phyloP scores from a whole-genome alignment of 2,329 filamentous ascomycete species.

The Didymosphaeria variabile region DNA sequence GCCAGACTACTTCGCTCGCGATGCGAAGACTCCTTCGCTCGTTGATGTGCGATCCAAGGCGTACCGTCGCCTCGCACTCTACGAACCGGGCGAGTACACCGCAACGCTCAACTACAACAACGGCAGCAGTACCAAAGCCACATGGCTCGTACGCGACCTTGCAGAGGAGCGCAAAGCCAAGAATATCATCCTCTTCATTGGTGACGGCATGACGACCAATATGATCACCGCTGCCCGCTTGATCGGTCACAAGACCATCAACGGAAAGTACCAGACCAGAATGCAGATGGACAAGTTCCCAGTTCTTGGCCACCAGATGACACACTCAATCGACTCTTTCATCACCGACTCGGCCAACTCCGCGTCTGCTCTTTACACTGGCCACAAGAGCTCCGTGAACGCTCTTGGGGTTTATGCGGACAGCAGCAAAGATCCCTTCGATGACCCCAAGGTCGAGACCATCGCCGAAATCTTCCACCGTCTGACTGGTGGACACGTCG shows the following conservation, averaged over 20 bases:
- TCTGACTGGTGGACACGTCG: constrained; percentile 67
- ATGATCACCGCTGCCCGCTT: constrained; percentile 84
- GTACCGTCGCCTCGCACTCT: constrained; percentile 77
- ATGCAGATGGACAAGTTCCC: constrained; percentile 86
- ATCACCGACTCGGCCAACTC: constrained; percentile 90
- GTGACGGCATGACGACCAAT: constrained; percentile 74
- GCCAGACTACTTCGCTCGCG: constrained; percentile 76
- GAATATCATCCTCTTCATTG: constrained; percentile 87
- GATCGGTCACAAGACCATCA: constrained; percentile 82
- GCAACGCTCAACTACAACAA: constrained; percentile 80
- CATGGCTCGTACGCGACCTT: constrained; percentile 79
- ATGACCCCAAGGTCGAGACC: constrained; percentile 87
- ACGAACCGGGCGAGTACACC: constrained; percentile 81
- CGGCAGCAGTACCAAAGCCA: constrained; percentile 74
- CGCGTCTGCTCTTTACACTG: constrained; percentile 80
- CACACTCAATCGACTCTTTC: constrained; percentile 83
- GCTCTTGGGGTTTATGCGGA: constrained; percentile 84
- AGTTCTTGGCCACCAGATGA: constrained; percentile 87
- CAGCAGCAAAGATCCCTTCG: constrained; percentile 75
- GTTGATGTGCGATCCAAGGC: constrained; percentile 84
- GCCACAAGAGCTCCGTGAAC: constrained; percentile 86
- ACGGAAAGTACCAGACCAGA: constrained; percentile 80
- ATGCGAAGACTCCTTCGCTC: constrained; percentile 72
- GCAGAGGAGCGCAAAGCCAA: constrained; percentile 77
- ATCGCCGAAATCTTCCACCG: constrained; percentile 81